phyloP scores from a whole-genome alignment of 441 rosid species.

The Cnidoscolus chayamansa region DNA sequence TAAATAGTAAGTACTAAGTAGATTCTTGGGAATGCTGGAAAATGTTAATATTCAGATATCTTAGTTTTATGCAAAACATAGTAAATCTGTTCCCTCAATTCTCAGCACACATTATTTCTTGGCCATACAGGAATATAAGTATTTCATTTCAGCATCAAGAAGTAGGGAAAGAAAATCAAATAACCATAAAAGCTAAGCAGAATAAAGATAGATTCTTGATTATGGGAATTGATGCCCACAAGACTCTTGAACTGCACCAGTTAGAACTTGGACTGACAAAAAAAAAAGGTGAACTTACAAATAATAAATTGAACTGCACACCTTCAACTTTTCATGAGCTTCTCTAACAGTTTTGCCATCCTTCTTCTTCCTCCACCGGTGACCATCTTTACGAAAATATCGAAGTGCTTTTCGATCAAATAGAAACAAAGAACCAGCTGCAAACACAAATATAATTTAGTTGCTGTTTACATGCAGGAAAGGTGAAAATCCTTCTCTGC shows the following conservation, averaged over 20 bases:
- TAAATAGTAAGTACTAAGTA: no score
- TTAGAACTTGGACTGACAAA: conserved; percentile 14
- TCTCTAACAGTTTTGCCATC: conserved; percentile 76
- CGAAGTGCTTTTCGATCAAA: conserved; percentile 65
- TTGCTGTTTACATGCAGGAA: conserved; percentile 13
- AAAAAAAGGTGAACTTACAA: conserved; percentile 42
- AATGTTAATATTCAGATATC: background rate
- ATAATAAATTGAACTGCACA: conserved; percentile 48
- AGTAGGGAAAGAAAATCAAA: conserved; percentile 3
- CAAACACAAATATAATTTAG: conserved; percentile 22
- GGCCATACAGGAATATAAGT: background rate
- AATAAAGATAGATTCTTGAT: background rate
- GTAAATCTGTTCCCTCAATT: background rate
- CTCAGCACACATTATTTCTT: background rate
- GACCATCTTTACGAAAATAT: conserved; percentile 73
- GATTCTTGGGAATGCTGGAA: background rate
- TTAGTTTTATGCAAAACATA: background rate
- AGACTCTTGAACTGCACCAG: conserved; percentile 18
- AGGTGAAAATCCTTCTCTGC: background rate
- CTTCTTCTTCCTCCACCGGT: conserved; percentile 71
- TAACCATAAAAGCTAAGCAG: conserved; percentile 8
- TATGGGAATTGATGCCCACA: conserved; percentile 3
- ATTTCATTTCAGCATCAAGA: background rate
- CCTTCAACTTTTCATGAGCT: conserved; percentile 89
- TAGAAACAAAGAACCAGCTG: conserved; percentile 64